Evolutionary conservation across 2,329 filamentous ascomycete species (phyloP), one percentile per base, ranked within the genome.

Genomic region (Eutypa lata): DNA sequence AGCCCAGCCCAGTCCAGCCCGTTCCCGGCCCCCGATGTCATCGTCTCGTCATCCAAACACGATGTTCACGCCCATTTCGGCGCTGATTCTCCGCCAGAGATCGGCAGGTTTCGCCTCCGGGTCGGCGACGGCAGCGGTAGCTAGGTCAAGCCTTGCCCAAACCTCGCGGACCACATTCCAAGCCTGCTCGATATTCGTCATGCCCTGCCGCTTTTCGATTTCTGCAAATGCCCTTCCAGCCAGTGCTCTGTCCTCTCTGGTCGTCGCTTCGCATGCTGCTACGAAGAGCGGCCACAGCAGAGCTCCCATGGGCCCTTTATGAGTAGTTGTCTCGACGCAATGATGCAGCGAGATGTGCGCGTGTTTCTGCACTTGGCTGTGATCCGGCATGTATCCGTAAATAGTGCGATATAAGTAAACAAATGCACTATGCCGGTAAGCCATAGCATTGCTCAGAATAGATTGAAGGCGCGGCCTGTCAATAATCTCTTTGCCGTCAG

Each of bases 241-340:
- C 18, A 82, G 67, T 6, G 71, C 71, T 16, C 83, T 71, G 62
- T 87, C 83, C 8, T 69, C 71, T 1, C 65, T 59, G 16, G 65
- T 72, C 8, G 73, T 68, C 0, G 83, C 83, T 64, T 87, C 84
- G 61, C 83, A 86, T 1, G 81, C 77, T 2, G 82, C 80, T 10
- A 84, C 82, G 59, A 87, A 87, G 2, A 87, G 70, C 1, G 84
- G 84, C 82, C 83, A 87, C 2, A 87, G 73, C 35, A 87, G 70
- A 2, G 84, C 84, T 2, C 80, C 77, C 80, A 86, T 85, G 0
- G 84, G 84, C 0, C 84, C 83, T 44, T 71, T 71, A 53, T 80
- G 78, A 21, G 69, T 71, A 26, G 83, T 81, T 0, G 81, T 83
- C 28, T 75, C 75, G 6, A 77, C 72, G 60, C 82, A 86, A 55